These are phyloP conservation scores for Talaromyces trachyspermus DNA, from an alignment of 495 filamentous ascomycete genomes.

Conservation along the genomic window DNA sequence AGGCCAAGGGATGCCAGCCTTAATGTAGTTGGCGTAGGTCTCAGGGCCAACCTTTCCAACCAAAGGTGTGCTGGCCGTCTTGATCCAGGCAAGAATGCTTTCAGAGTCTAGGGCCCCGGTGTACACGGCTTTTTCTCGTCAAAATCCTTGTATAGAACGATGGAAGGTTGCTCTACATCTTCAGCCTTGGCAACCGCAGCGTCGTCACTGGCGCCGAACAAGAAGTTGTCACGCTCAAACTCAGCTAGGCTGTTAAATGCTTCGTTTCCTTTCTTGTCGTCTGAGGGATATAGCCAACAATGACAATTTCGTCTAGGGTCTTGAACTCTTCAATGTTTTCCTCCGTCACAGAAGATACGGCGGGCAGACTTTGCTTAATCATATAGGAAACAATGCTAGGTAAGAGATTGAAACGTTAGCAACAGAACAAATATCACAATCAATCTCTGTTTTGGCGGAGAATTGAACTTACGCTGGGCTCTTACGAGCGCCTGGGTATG, in stretches of 20 bases:
- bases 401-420: slow-evolving; percentile 20
- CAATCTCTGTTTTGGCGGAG: no score
- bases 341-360: slow-evolving; percentile 72
- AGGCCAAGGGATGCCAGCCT: slow-evolving; percentile 89
- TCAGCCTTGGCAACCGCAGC: slow-evolving; percentile 78
- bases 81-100: slow-evolving; percentile 73
- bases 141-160: slow-evolving; percentile 96
- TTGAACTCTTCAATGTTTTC: slow-evolving; percentile 92
- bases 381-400: slow-evolving; percentile 92
- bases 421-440: neutral
- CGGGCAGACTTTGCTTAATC: slow-evolving; percentile 94
- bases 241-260: slow-evolving; percentile 76
- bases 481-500: slow-evolving; percentile 87
- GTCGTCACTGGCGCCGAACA: slow-evolving; percentile 84
- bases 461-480: slow-evolving; percentile 74
- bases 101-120: slow-evolving; percentile 70
- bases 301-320: slow-evolving; percentile 91
- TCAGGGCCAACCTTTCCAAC: slow-evolving; percentile 97
- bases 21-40: slow-evolving; percentile 92
- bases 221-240: slow-evolving; percentile 77
- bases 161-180: slow-evolving; percentile 74
- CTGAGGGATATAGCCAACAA: slow-evolving; percentile 79
- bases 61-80: slow-evolving; percentile 77
- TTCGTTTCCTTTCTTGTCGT: slow-evolving; percentile 79
- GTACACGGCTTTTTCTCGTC: slow-evolving; percentile 91